Conservation (phyloP, 1,139 yeast genomes). For the Suhomyces choctaworum region DNA sequence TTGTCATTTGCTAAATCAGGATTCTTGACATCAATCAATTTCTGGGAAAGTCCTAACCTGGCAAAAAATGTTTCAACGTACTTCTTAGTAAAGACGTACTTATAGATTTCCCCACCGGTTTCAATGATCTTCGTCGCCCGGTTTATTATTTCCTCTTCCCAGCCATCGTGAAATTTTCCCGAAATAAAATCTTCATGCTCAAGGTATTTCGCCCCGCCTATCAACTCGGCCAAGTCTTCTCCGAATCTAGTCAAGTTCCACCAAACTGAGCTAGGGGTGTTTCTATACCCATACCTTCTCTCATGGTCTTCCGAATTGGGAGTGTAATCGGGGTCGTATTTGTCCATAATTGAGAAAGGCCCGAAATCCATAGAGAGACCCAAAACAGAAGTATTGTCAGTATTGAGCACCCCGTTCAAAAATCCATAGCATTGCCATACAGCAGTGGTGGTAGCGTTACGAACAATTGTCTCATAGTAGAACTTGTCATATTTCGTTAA, state of each 20-base stretch:
- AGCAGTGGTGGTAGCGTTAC: constrained; percentile 80
- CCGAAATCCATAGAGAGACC: constrained; percentile 94
- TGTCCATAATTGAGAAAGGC: constrained; percentile 88
- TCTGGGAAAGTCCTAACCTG: constrained; percentile 63
- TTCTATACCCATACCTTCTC: constrained; percentile 71
- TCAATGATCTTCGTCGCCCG: constrained; percentile 70
- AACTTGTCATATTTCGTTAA: constrained; percentile 68
- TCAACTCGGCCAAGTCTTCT: constrained; percentile 76
- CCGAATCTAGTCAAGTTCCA: constrained; percentile 90
- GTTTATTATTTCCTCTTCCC: constrained; percentile 52
- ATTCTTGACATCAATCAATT: constrained; percentile 36
- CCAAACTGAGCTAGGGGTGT: constrained; percentile 87
- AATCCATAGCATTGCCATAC: constrained; percentile 92
- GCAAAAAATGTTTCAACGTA: constrained; percentile 62
- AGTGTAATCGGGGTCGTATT: constrained; percentile 76
- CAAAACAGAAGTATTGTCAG: constrained; percentile 85
- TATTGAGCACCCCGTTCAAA: constrained; percentile 89
- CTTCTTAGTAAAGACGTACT: constrained; percentile 56
- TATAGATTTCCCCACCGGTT: constrained; percentile 64
- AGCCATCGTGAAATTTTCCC: constrained; percentile 43
- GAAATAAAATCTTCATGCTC: constrained; percentile 37
- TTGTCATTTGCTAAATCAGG: constrained; percentile 43
- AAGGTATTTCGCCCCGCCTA: constrained; percentile 61
- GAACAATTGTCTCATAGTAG: constrained; percentile 64
- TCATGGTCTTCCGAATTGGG: constrained; percentile 87